phyloP scores from a whole-genome alignment of 164 flowering plant genomes.

The Vitis vinifera region DNA sequence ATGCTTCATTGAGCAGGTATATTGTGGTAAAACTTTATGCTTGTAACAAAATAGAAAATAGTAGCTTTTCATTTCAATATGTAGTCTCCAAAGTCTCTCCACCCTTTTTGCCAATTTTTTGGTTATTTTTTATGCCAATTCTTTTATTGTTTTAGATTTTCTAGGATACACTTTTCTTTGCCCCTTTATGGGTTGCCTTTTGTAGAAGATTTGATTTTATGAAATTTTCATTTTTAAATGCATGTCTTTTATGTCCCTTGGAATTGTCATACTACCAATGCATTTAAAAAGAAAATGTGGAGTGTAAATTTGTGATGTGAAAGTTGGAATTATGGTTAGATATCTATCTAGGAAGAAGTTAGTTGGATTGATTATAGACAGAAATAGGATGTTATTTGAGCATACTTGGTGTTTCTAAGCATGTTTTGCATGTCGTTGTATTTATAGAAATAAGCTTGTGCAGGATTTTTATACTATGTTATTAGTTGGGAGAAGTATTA shows the following conservation, averaged over 20 bases:
- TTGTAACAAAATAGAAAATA: background rate
- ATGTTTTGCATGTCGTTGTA: too few species aligned
- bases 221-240: background rate
- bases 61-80: background rate
- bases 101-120: background rate
- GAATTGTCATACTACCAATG: background rate
- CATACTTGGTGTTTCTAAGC: too few species aligned
- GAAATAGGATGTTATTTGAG: too few species aligned
- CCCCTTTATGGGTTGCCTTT: background rate
- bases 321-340: too few species aligned
- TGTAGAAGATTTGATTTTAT: background rate
- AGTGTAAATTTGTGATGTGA: too few species aligned
- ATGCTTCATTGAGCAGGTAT: conserved; percentile 94
- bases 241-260: background rate
- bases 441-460: too few species aligned
- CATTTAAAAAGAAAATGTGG: background rate
- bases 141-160: background rate
- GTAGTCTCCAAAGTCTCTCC: background rate
- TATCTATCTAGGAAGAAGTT: too few species aligned
- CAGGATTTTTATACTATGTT: too few species aligned
- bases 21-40: background rate
- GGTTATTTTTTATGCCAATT: too few species aligned
- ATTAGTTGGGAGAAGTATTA: too few species aligned
- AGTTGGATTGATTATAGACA: too few species aligned
- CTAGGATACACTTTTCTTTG: background rate